phyloP scores from a whole-genome alignment of 1,284 basidiomycete genomes.

The Apiotrichum domesticum region DNA sequence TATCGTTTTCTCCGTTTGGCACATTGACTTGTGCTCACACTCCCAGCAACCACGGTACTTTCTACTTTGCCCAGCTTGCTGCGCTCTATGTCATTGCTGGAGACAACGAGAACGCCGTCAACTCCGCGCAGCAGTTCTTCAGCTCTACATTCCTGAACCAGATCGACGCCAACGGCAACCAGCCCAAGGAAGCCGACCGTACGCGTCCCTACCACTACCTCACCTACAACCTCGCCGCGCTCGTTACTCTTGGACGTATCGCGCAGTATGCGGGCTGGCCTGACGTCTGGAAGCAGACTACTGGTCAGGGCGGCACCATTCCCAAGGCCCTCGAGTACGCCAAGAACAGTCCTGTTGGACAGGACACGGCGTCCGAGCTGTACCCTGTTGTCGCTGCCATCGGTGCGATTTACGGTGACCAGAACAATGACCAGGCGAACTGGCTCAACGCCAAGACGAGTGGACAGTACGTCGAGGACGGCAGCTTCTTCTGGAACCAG shows the following conservation, averaged over 20 bases:
- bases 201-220: constrained; percentile 41
- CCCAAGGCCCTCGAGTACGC: constrained; percentile 27
- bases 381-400: constrained; percentile 24
- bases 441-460: constrained; percentile 22
- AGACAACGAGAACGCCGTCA: constrained; percentile 22
- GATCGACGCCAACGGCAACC: constrained; percentile 32
- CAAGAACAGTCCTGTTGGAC: constrained; percentile 16
- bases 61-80: constrained; percentile 35
- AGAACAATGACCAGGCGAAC: constrained; percentile 24
- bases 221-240: constrained; percentile 35
- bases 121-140: constrained; percentile 26
- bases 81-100: constrained; percentile 29
- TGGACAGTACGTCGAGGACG: constrained; percentile 21
- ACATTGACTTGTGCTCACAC: too few species aligned
- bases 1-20: too few species aligned
- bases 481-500: constrained; percentile 22
- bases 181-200: constrained; percentile 29
- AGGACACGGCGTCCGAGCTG: constrained; percentile 13
- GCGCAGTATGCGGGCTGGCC: constrained; percentile 14
- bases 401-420: constrained; percentile 31
- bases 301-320: constrained; percentile 23
- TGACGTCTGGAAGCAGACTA: constrained; percentile 21
- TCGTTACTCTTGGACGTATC: constrained; percentile 17
- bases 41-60: constrained; percentile 36
- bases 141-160: constrained; percentile 22